Evolutionary conservation across 2,329 filamentous ascomycete genomes (phyloP).

Genomic region (Fusarium pseudocircinatum): DNA sequence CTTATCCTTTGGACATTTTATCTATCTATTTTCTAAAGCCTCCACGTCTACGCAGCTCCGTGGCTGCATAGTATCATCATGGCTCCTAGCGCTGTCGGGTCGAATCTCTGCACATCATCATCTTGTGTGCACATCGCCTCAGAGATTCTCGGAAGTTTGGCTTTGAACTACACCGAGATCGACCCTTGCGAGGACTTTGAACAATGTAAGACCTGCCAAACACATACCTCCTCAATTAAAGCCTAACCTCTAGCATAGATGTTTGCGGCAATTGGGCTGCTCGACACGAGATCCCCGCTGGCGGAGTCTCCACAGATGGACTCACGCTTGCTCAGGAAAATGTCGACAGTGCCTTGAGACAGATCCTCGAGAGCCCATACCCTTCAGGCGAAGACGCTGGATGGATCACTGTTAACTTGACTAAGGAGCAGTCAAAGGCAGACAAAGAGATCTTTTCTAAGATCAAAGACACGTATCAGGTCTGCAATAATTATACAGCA

Average conservation of each 20-base stretch:
- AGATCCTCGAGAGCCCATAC: conserved; percentile 3
- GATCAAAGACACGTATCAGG: background rate
- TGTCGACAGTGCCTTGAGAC: conserved; percentile 30
- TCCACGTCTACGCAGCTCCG: too few relatives aligned
- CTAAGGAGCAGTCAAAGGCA: conserved; percentile 54
- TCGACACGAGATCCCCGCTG: conserved; percentile 70
- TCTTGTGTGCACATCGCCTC: conserved; percentile 47
- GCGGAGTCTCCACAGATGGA: conserved; percentile 55
- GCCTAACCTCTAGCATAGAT: background rate
- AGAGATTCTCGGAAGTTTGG: conserved; percentile 41
- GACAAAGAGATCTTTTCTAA: conserved; percentile 10
- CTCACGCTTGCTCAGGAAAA: background rate
- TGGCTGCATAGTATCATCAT: background rate
- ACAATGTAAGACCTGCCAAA: conserved; percentile 46
- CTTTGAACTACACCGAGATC: conserved; percentile 63
- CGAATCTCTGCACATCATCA: conserved; percentile 33
- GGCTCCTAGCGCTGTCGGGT: background rate
- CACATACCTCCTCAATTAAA: background rate
- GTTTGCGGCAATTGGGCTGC: conserved; percentile 71
- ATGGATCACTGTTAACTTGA: conserved; percentile 62
- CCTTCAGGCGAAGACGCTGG: background rate
- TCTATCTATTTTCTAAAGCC: too few relatives aligned
- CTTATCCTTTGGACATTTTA: too few relatives aligned
- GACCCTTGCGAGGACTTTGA: conserved; percentile 78
- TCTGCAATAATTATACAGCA: background rate